Evolutionary conservation across 2,329 filamentous ascomycete species (phyloP).

Genomic region (Ophiostoma sp.): DNA sequence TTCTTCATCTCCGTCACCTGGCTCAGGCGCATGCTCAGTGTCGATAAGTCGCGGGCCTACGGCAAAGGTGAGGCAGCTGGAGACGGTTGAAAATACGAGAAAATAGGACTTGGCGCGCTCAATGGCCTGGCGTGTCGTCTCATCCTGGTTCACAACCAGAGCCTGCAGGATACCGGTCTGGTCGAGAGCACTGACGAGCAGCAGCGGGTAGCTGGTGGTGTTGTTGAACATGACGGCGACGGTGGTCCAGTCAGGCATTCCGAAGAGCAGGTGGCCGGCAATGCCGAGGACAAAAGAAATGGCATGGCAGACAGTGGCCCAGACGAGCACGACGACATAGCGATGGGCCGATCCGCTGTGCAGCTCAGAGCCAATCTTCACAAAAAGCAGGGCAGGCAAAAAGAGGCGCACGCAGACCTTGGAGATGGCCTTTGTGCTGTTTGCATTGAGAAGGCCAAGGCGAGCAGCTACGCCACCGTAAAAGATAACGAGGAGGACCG

Average conservation of each 20-base stretch:
- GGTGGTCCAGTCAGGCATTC: conserved; percentile 43
- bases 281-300: conserved; percentile 40
- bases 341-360: conserved; percentile 34
- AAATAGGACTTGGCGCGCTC: conserved; percentile 61
- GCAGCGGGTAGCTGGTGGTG: conserved; percentile 43
- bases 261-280: conserved; percentile 34
- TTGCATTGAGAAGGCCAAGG: conserved; percentile 36
- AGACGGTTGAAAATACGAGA: conserved; percentile 58
- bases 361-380: conserved; percentile 41
- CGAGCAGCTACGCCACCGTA: conserved; percentile 41
- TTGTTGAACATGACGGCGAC: conserved; percentile 47
- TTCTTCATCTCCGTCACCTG: conserved; percentile 22
- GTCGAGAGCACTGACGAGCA: conserved; percentile 40
- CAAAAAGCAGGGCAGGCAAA: conserved; percentile 42
- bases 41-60: conserved; percentile 56
- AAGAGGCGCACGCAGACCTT: conserved; percentile 45
- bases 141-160: conserved; percentile 37
- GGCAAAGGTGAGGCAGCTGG: conserved; percentile 59
- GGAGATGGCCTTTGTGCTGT: conserved; percentile 39
- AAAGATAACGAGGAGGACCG: conserved; percentile 43
- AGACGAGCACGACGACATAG: conserved; percentile 39
- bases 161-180: conserved; percentile 51
- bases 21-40: conserved; percentile 34
- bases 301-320: conserved; percentile 39
- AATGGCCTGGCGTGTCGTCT: conserved; percentile 43